phyloP scores from a whole-genome alignment of 2,329 filamentous ascomycete genomes.

The Bipolaris bicolor region DNA sequence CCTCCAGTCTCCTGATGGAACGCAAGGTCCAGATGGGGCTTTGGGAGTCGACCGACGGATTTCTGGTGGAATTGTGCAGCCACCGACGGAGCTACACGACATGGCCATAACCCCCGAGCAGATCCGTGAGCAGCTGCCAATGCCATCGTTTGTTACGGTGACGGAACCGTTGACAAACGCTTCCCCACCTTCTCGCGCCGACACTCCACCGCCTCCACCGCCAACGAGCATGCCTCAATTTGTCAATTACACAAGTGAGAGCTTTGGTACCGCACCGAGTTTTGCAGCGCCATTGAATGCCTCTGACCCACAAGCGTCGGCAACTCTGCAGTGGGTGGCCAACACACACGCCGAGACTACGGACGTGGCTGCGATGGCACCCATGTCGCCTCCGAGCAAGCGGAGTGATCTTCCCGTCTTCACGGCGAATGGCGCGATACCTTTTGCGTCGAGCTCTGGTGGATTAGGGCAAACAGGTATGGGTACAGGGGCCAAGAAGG shows the following conservation, averaged over 20 bases:
- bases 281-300: neutral
- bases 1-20: neutral
- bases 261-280: constrained; percentile 19
- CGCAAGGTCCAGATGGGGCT: neutral
- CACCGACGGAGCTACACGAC: constrained; percentile 39
- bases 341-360: constrained; percentile 27
- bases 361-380: constrained; percentile 15
- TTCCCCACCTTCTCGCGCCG: constrained; percentile 41
- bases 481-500: constrained; percentile 8
- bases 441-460: constrained; percentile 39
- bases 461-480: constrained; percentile 6
- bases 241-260: constrained; percentile 38
- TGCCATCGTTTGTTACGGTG: constrained; percentile 38
- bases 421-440: constrained; percentile 49
- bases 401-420: constrained; percentile 58
- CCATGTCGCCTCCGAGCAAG: constrained; percentile 42
- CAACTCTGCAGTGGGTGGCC: constrained; percentile 42
- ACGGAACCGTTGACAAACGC: constrained; percentile 27
- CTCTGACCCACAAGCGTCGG: constrained; percentile 22
- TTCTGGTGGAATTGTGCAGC: constrained; percentile 29
- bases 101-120: constrained; percentile 45
- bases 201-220: constrained; percentile 48
- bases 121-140: constrained; percentile 45
- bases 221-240: constrained; percentile 42
- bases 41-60: constrained; percentile 22